A percentile compares a stretch with the other conserved stretches of the same genome.
These are phyloP conservation scores for Pythium biforme DNA, from an alignment of 352 stramenopile species.

Conservation along the genomic window DNA sequence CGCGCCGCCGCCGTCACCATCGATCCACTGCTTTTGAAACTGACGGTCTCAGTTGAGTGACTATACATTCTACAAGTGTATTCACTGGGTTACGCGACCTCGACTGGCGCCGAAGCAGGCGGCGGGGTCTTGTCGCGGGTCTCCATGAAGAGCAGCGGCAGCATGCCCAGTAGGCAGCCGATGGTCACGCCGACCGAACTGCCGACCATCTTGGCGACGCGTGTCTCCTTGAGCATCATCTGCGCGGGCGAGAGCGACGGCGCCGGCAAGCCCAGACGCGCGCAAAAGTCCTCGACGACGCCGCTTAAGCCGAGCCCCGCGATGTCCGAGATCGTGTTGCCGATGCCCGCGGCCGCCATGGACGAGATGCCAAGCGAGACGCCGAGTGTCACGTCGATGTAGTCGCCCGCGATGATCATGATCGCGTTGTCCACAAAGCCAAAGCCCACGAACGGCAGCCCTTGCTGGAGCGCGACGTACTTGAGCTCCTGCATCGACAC, in stretches of 20 bases:
- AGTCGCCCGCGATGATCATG: slow-evolving; percentile 89
- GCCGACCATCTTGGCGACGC: slow-evolving; percentile 64
- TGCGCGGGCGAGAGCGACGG: slow-evolving; percentile 61
- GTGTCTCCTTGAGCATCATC: slow-evolving; percentile 63
- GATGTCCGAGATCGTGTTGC: slow-evolving; percentile 84
- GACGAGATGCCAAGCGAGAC: slow-evolving; percentile 85
- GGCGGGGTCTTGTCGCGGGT: slow-evolving; percentile 31
- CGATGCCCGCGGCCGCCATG: slow-evolving; percentile 82
- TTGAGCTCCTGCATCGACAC: slow-evolving; percentile 57
- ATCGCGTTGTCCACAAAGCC: slow-evolving; percentile 98
- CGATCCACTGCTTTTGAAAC: too few relatives aligned
- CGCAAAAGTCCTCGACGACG: slow-evolving; percentile 79
- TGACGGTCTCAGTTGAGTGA: slow-evolving; percentile 22
- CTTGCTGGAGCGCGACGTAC: slow-evolving; percentile 62
- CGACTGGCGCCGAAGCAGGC: background rate
- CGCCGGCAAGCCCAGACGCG: slow-evolving; percentile 56
- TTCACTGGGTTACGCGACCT: background rate
- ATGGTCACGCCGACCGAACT: slow-evolving; percentile 72
- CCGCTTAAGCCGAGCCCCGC: slow-evolving; percentile 67
- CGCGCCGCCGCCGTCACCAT: slow-evolving; percentile 9
- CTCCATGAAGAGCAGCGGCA: slow-evolving; percentile 72
- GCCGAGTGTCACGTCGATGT: slow-evolving; percentile 83
- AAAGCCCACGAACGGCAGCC: slow-evolving; percentile 96
- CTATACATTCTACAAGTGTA: slow-evolving; percentile 22
- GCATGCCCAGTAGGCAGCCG: slow-evolving; percentile 76